Evolutionary conservation across 257 asterid genomes (phyloP), one percentile per base, ranked within the genome.

Genomic region (Echites panduratus): DNA sequence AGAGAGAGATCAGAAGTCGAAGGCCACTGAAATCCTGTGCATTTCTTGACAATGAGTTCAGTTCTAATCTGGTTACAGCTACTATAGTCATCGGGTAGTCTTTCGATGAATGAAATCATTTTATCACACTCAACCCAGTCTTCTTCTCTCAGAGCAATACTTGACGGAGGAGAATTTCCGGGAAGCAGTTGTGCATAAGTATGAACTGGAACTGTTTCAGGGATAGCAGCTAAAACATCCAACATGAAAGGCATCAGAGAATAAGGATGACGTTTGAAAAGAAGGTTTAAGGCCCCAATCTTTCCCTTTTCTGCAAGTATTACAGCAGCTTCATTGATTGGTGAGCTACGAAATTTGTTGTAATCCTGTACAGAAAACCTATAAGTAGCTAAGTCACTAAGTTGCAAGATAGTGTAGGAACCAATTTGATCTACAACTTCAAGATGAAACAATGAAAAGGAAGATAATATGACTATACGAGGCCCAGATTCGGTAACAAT

Each of bases 111-210:
- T 65, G 76, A 80, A 79, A 79, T 85, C 91, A 82, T 90, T 75
- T 79, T 83, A 72, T 86, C 91, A 82, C 95, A 87, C 82, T 95
- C 99, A 68, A 90, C 97, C 99, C 99, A 95, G 82, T 95, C 99
- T 75, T 85, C 95, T 78, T 88, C 89, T 81, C 98, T 84, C 81
- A 88, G 79, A 78, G 82, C 74, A 79, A 84, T 78, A 81, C 71
- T 85, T 68, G 91, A 73, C 64, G 94, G 95, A 81, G 89, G 85
- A 72, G 97, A 87, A 73, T 76, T 78, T 73, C 95, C 90, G 52
- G 98, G 99, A 92, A 95, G 99, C 82, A 95, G 86, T 62, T 95
- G 97, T 26, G 85, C 89, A 82, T 92, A 95, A 64, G 93, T 84
- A 78, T 90, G 92, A 78, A 95, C 97, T 52, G 95, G 90, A 84